Evolutionary conservation across 768 basidiomycete species (phyloP).

Genomic region (Leccinellum rugosiceps): DNA sequence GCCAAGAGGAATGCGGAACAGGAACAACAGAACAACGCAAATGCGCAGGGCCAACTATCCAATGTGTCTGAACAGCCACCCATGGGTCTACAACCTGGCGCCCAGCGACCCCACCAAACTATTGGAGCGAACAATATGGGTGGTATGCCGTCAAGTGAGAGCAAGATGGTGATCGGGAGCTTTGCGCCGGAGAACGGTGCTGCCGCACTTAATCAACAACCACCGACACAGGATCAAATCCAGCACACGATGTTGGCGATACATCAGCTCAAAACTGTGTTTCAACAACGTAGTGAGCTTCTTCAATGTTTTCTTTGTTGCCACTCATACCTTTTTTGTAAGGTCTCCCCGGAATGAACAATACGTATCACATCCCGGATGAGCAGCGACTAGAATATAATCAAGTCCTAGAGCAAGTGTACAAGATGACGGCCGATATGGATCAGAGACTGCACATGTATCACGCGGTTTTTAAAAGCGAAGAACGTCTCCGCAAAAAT

Average conservation of each 20-base stretch:
- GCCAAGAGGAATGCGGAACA: conserved; percentile 23
- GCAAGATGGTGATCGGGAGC: conserved; percentile 15
- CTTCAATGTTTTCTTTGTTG: conserved; percentile 7
- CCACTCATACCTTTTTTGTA: conserved; percentile 6
- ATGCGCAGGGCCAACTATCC: conserved; percentile 15
- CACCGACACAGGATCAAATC: conserved; percentile 33
- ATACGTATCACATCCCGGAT: conserved; percentile 41
- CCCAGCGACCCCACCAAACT: conserved; percentile 16
- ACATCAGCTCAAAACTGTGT: conserved; percentile 32
- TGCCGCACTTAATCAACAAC: conserved; percentile 4
- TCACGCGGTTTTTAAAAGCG: conserved; percentile 43
- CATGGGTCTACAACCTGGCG: conserved; percentile 9
- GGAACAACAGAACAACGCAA: conserved; percentile 20
- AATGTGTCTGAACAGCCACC: conserved; percentile 21
- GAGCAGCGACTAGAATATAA: conserved; percentile 56
- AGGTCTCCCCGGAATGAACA: conserved; percentile 37
- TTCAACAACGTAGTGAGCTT: conserved; percentile 30
- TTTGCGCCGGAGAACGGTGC: conserved; percentile 5
- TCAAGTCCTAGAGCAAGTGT: conserved; percentile 46
- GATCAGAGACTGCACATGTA: conserved; percentile 50
- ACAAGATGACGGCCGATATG: conserved; percentile 44
- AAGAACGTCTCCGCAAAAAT: conserved; percentile 46
- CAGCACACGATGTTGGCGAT: conserved; percentile 30
- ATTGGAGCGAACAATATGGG: conserved; percentile 11
- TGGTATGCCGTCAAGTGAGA: conserved; percentile 12